Evolutionary conservation across 2,329 filamentous ascomycete species (phyloP).

Genomic region (Emydomyces testavorans): DNA sequence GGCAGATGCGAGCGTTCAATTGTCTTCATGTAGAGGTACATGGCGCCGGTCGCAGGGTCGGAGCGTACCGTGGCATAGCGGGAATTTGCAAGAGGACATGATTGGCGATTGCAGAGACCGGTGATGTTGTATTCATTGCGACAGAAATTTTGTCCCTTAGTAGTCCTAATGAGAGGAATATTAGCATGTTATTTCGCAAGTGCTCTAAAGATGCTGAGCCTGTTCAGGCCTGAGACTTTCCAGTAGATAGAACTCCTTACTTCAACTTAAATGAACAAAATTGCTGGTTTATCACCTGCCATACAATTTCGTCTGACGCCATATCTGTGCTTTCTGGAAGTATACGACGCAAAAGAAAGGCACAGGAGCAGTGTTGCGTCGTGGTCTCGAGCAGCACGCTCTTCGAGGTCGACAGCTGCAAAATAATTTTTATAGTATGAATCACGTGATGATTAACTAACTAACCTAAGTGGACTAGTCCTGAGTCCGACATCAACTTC

Average conservation of each 20-base stretch:
- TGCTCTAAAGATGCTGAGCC: background rate
- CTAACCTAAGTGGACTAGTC: too few relatives aligned
- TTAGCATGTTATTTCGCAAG: slow-evolving; percentile 2
- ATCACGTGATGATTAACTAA: too few relatives aligned
- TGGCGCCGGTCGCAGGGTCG: slow-evolving; percentile 63
- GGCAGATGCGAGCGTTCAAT: slow-evolving; percentile 80
- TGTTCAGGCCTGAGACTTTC: too few relatives aligned
- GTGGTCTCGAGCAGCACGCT: too few relatives aligned
- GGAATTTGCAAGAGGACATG: slow-evolving; percentile 80
- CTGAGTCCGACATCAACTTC: too few relatives aligned
- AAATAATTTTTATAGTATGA: slow-evolving; percentile 10
- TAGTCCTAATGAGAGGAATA: slow-evolving; percentile 45
- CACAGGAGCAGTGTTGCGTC: background rate
- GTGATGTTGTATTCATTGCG: slow-evolving; percentile 87
- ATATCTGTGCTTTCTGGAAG: slow-evolving; percentile 36
- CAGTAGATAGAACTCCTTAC: too few relatives aligned
- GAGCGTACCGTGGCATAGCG: slow-evolving; percentile 86
- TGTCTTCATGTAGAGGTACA: slow-evolving; percentile 97
- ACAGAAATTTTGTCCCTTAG: slow-evolving; percentile 85
- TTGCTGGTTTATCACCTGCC: slow-evolving; percentile 91
- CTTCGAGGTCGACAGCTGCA: too few relatives aligned
- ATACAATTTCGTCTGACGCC: slow-evolving; percentile 93
- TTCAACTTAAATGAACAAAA: slow-evolving; percentile 95
- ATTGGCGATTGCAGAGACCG: slow-evolving; percentile 73
- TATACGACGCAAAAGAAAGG: background rate